A percentile compares a stretch with the other conserved stretches of the same genome.
phyloP scores from a whole-genome alignment of 2,329 filamentous ascomycete genomes.

The Paramyrothecium sp. region DNA sequence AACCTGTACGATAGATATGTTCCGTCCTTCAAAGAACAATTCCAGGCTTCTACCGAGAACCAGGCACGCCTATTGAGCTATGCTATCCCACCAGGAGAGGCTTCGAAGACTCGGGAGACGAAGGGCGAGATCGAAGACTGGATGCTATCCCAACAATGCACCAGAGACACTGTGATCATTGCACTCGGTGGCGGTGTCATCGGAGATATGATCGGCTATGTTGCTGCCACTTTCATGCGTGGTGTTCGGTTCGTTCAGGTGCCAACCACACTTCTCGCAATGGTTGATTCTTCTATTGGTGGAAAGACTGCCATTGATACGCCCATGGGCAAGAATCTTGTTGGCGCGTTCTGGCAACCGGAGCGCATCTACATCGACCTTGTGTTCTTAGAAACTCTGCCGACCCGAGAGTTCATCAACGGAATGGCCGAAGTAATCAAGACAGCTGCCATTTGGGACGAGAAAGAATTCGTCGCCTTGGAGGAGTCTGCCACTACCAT shows the following conservation, averaged over 20 bases:
- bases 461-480: slow-evolving; percentile 78
- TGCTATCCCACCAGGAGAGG: slow-evolving; percentile 85
- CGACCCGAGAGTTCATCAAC: slow-evolving; percentile 91
- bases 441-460: slow-evolving; percentile 95
- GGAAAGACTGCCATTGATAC: slow-evolving; percentile 99
- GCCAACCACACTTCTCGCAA: slow-evolving; percentile 88
- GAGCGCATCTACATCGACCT: slow-evolving; percentile 92
- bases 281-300: slow-evolving; percentile 98
- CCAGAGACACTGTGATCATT: slow-evolving; percentile 90
- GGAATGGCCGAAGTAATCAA: slow-evolving; percentile 99
- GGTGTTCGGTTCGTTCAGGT: slow-evolving; percentile 96
- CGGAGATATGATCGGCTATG: slow-evolving; percentile 96
- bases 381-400: slow-evolving; percentile 85
- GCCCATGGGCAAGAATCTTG: slow-evolving; percentile 90
- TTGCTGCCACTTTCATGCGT: slow-evolving; percentile 97
- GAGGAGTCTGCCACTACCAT: slow-evolving; percentile 80
- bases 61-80: slow-evolving; percentile 76
- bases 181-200: slow-evolving; percentile 95
- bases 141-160: slow-evolving; percentile 91
- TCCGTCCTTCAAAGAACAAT: slow-evolving; percentile 61
- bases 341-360: slow-evolving; percentile 97
- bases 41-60: slow-evolving; percentile 24
- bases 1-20: slow-evolving; percentile 83
- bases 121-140: slow-evolving; percentile 97
- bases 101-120: slow-evolving; percentile 87